These are phyloP conservation scores for Globisporangium viniferum DNA, from an alignment of 352 stramenopile genomes.

Conservation along the genomic window DNA sequence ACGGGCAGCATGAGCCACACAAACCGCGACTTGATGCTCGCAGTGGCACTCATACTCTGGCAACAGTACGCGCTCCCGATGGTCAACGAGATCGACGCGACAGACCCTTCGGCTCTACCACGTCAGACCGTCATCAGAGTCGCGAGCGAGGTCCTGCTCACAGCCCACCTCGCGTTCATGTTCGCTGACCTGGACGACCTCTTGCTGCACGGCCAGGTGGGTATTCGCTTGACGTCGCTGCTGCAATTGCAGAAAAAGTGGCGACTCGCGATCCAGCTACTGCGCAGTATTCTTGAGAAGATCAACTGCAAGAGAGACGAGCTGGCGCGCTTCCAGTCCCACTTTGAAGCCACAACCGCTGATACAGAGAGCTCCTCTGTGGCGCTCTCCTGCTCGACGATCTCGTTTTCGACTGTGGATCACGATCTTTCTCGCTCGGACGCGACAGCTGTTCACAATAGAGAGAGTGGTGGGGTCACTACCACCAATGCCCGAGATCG, in stretches of 20 bases:
- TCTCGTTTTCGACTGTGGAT: conserved; percentile 27
- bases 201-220: conserved; percentile 43
- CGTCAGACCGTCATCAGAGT: conserved; percentile 15
- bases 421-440: conserved; percentile 13
- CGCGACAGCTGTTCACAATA: background rate
- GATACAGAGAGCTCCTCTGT: background rate
- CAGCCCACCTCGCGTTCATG: conserved; percentile 39
- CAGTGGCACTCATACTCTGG: conserved; percentile 37
- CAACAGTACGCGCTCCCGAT: conserved; percentile 28
- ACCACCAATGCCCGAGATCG: conserved; percentile 20
- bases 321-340: conserved; percentile 28
- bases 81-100: conserved; percentile 32
- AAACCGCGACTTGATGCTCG: conserved; percentile 34
- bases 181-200: conserved; percentile 48
- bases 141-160: conserved; percentile 31
- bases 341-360: conserved; percentile 26
- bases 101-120: conserved; percentile 19
- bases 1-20: conserved; percentile 20
- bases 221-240: conserved; percentile 35
- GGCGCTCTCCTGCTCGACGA: conserved; percentile 31
- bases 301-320: conserved; percentile 40
- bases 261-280: conserved; percentile 31
- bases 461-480: background rate
- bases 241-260: conserved; percentile 27
- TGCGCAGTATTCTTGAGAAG: conserved; percentile 31